Evolutionary conservation across 2,329 filamentous ascomycete species (phyloP).

Genomic region (Xylariaceae sp.): DNA sequence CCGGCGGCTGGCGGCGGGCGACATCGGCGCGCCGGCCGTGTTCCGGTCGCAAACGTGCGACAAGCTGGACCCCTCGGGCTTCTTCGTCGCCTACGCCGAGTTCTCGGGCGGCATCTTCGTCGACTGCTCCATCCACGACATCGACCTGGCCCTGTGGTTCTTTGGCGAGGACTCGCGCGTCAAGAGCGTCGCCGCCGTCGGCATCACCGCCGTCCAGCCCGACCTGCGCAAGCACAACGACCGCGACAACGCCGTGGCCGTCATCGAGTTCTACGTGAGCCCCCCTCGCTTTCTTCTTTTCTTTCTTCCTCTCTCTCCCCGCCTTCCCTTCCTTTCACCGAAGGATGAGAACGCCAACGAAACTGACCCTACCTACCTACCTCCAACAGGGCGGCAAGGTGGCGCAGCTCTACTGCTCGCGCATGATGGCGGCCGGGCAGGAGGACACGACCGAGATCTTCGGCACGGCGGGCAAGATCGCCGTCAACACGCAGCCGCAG

Average conservation of each 20-base stretch:
- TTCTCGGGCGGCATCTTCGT: constrained; percentile 63
- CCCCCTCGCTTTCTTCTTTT: no score
- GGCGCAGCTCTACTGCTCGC: constrained; percentile 54
- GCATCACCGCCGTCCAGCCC: constrained; percentile 52
- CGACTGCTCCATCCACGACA: constrained; percentile 64
- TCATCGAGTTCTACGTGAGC: constrained; percentile 53
- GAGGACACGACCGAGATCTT: constrained; percentile 62
- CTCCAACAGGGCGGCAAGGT: constrained; percentile 41
- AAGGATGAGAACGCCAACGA: no score
- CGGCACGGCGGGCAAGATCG: constrained; percentile 56
- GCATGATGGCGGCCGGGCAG: constrained; percentile 63
- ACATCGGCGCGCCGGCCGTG: constrained; percentile 52
- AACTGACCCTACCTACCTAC: background rate
- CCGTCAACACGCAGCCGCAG: constrained; percentile 51
- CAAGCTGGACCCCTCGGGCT: constrained; percentile 55
- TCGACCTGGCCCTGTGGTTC: constrained; percentile 58
- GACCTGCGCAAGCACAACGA: constrained; percentile 50
- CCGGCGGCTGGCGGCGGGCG: constrained; percentile 40
- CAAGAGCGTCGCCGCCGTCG: constrained; percentile 48
- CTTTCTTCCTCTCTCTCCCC: no score
- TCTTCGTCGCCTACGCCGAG: constrained; percentile 61
- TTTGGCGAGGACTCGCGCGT: constrained; percentile 46
- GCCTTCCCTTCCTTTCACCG: no score
- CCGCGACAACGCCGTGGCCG: constrained; percentile 54
- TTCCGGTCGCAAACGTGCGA: constrained; percentile 62